Percentiles rank a stretch among this genome's conserved stretches.
Evolutionary conservation across 2,329 filamentous ascomycete species (phyloP).

Genomic region (Monosporascus sp.): DNA sequence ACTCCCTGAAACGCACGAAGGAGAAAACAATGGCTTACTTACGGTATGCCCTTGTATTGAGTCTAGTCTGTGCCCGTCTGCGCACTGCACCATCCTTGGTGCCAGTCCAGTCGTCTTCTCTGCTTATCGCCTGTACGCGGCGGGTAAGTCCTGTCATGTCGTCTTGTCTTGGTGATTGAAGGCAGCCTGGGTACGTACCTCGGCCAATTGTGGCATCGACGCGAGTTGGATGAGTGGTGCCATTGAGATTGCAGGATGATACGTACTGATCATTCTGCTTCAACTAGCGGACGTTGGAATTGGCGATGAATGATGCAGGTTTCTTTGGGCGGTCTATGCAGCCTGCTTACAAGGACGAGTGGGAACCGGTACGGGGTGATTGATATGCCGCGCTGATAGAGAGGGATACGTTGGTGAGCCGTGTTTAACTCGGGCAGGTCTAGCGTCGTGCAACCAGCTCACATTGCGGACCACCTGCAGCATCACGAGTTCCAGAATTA

Average conservation of each 20-base stretch:
- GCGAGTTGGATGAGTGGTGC: conserved; percentile 23
- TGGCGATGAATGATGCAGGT: conserved; percentile 3
- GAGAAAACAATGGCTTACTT: conserved; percentile 18
- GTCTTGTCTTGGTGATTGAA: conserved; percentile 4
- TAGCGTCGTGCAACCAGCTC: no score
- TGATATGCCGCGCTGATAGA: conserved; percentile 5
- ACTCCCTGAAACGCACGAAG: conserved; percentile 3
- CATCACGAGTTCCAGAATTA: no score
- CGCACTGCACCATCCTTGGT: conserved; percentile 35
- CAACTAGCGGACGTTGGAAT: not conserved
- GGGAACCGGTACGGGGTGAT: conserved; percentile 5
- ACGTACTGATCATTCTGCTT: conserved; percentile 17
- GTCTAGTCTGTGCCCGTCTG: conserved; percentile 37
- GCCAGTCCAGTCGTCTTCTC: conserved; percentile 42
- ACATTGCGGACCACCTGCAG: no score
- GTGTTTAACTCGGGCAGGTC: conserved; percentile 4
- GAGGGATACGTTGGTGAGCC: not conserved
- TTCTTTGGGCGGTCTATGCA: conserved; percentile 12
- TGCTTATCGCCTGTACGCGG: conserved; percentile 28
- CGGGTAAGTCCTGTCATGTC: conserved; percentile 20
- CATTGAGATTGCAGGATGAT: conserved; percentile 11
- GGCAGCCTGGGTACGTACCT: conserved; percentile 24
- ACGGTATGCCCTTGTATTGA: conserved; percentile 42
- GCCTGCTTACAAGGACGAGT: conserved; percentile 14
- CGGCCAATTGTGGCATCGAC: conserved; percentile 32